Evolutionary conservation across 2,329 filamentous ascomycete genomes (phyloP), one percentile per base, ranked within the genome.

Genomic region (Exophiala dermatitidis): DNA sequence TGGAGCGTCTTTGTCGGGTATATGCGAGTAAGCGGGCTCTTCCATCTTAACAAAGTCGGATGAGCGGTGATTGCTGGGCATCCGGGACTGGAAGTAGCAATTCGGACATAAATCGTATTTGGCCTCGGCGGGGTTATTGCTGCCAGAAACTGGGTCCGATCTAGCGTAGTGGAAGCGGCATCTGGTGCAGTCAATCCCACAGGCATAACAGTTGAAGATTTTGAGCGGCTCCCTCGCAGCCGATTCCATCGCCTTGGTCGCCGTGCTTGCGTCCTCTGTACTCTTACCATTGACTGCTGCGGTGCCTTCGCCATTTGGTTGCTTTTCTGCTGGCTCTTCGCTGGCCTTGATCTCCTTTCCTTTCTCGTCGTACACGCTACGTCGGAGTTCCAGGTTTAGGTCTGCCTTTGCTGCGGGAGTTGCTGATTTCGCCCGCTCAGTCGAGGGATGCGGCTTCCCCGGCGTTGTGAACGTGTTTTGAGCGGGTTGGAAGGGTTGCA

Each of bases 401-500:
- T 95, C 90, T 32, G 81, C 77, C 73, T 95, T 95, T 52, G 79
- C 74, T 4, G 78, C 77, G 3, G 84, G 77, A 7, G 80, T 78
- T 5, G 85, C 80, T 38, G 76, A 80, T 1, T 86, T 85, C 7
- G 81, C 76, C 41, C 79, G 78, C 36, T 95, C 90, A 0, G 90
- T 95, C 46, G 85, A 74, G 29, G 79, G 66, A 60, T 80, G 74
- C 43, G 78, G 73, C 66, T 84, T 85, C 37, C 83, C 83, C 2
- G 78, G 67, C 4, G 81, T 81, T 40, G 79, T 75, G 38, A 83
- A 71, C 4, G 88, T 82, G 63, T 89, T 86, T 1, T 90, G 84
- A 12, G 87, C 86, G 12, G 93, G 93, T 67, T 98, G 93, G 81
- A 91, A 95, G 28, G 91, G 87, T 69, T 97, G 91, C 48, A 98